Evolutionary conservation across 2,329 filamentous ascomycete species (phyloP).

Genomic region (Tolypocladium paradoxum): DNA sequence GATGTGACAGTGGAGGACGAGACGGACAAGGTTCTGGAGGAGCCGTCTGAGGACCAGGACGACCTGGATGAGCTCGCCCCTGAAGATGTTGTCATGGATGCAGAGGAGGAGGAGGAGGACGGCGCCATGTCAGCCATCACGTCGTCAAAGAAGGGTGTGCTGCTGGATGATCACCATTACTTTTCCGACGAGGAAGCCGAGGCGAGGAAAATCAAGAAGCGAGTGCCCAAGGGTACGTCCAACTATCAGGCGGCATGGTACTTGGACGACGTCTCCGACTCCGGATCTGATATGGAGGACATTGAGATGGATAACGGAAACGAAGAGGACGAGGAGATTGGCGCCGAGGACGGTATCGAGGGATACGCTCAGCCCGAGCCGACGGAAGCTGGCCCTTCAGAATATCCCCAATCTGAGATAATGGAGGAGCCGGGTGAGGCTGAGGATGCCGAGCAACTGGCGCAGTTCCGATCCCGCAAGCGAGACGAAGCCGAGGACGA

Average conservation of each 20-base stretch:
- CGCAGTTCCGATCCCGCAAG: conserved; percentile 68
- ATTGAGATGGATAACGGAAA: conserved; percentile 46
- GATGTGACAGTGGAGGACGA: conserved; percentile 57
- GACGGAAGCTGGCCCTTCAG: conserved; percentile 71
- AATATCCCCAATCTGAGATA: conserved; percentile 89
- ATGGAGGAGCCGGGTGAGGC: conserved; percentile 82
- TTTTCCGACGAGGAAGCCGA: conserved; percentile 78
- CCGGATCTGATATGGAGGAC: conserved; percentile 74
- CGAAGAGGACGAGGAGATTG: conserved; percentile 47
- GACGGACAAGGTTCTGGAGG: conserved; percentile 50
- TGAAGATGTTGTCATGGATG: conserved; percentile 68
- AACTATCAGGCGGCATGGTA: conserved; percentile 94
- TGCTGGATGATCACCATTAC: conserved; percentile 95
- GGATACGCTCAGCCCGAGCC: conserved; percentile 54
- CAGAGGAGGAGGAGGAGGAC: conserved; percentile 45
- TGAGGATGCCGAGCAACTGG: conserved; percentile 63
- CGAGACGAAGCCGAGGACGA: conserved; percentile 79
- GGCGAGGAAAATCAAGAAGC: conserved; percentile 49
- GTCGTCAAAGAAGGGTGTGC: conserved; percentile 66
- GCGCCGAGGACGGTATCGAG: conserved; percentile 76
- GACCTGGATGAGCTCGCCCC: conserved; percentile 75
- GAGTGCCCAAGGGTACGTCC: conserved; percentile 82
- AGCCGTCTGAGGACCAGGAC: conserved; percentile 70
- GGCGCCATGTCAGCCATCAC: conserved; percentile 22
- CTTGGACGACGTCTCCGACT: conserved; percentile 68